Evolutionary conservation across 2,329 filamentous ascomycete genomes (phyloP).

Genomic region (Thielaviopsis cerberus): DNA sequence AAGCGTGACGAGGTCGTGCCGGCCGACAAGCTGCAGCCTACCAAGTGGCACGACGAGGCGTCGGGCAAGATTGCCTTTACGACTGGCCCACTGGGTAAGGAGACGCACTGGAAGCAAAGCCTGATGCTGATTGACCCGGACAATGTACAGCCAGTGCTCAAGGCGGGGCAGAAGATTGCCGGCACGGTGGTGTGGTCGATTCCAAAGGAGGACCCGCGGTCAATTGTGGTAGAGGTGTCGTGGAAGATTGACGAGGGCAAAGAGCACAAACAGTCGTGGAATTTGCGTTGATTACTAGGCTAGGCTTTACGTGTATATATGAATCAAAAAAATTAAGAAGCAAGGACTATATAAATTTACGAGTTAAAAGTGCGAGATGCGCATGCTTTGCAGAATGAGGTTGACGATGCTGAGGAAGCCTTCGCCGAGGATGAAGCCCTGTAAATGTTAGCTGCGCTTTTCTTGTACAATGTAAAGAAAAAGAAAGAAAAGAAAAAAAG

Average conservation of each 20-base stretch:
- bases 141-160: conserved; percentile 26
- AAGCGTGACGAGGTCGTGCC: conserved; percentile 33
- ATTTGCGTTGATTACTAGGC: conserved; percentile 20
- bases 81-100: conserved; percentile 56
- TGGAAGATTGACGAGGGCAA: conserved; percentile 34
- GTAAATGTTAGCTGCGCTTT: not conserved
- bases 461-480: not conserved
- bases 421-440: conserved; percentile 81
- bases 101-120: conserved; percentile 84
- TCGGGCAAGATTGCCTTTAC: conserved; percentile 63
- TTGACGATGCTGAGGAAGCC: conserved; percentile 86
- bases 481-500: too few relatives aligned
- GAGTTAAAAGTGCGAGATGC: conserved; percentile 52
- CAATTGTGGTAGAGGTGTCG: conserved; percentile 42
- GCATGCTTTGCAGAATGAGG: conserved; percentile 56
- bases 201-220: conserved; percentile 49
- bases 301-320: too few relatives aligned
- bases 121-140: conserved; percentile 50
- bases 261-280: conserved; percentile 31
- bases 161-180: conserved; percentile 37
- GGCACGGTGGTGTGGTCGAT: conserved; percentile 56
- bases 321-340: not conserved
- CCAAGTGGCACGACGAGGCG: conserved; percentile 39
- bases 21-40: conserved; percentile 34
- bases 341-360: not conserved